These are phyloP conservation scores for Fusarium palustre DNA, from an alignment of 2,329 filamentous ascomycete genomes.

Conservation along the genomic window DNA sequence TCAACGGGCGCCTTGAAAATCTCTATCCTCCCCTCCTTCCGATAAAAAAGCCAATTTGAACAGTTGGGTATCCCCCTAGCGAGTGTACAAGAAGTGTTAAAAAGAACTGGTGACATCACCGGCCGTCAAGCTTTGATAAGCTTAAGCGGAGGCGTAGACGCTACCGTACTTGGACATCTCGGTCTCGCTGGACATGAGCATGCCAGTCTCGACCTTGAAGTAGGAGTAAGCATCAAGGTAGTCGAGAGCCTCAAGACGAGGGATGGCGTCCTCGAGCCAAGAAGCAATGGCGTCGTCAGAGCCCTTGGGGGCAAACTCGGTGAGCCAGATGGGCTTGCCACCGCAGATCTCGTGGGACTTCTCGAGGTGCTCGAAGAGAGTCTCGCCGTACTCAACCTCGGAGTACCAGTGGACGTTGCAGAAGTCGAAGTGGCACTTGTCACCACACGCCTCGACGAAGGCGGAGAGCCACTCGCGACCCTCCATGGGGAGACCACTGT, in stretches of 20 bases:
- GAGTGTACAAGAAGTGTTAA: slow-evolving; percentile 55
- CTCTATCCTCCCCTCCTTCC: slow-evolving; percentile 37
- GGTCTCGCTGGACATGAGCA: slow-evolving; percentile 56
- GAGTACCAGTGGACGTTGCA: slow-evolving; percentile 75
- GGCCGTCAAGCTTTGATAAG: slow-evolving; percentile 3
- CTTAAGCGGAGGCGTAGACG: slow-evolving; percentile 60
- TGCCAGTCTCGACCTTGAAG: slow-evolving; percentile 63
- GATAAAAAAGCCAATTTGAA: slow-evolving; percentile 41
- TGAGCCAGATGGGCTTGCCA: slow-evolving; percentile 68
- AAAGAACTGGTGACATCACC: slow-evolving; percentile 29
- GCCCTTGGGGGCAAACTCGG: slow-evolving; percentile 70
- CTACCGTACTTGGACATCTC: slow-evolving; percentile 61
- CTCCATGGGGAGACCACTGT: slow-evolving; percentile 62
- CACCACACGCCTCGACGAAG: slow-evolving; percentile 64
- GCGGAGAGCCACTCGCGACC: slow-evolving; percentile 68
- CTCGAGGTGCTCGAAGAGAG: slow-evolving; percentile 67
- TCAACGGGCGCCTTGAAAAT: slow-evolving; percentile 43
- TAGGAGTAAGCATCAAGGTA: slow-evolving; percentile 69
- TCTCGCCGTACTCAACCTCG: slow-evolving; percentile 57
- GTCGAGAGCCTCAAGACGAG: slow-evolving; percentile 60
- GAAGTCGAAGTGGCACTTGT: slow-evolving; percentile 68
- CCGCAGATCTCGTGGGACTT: slow-evolving; percentile 58
- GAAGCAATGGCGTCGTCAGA: slow-evolving; percentile 53
- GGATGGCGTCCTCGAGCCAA: slow-evolving; percentile 64
- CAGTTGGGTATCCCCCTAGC: slow-evolving; percentile 51